Evolutionary conservation across 179 eudicot genomes (phyloP), one percentile per base, ranked within the genome.

Genomic region (Kewa caespitosa): DNA sequence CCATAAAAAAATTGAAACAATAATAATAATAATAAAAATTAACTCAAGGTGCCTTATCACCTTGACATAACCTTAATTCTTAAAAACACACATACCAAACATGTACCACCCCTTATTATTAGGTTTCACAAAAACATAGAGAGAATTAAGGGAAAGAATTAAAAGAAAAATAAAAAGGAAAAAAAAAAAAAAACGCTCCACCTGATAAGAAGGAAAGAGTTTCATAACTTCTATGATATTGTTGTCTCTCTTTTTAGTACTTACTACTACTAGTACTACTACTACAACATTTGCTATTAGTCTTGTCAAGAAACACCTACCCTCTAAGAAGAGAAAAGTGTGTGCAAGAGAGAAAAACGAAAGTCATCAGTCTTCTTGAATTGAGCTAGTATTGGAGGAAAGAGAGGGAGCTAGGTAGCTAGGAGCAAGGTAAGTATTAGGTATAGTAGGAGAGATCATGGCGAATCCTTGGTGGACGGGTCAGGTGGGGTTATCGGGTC

Each of bases 401-500:
- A n/a, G n/a, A n/a, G n/a, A n/a, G n/a, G n/a, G n/a, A n/a, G n/a
- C n/a, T n/a, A n/a, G n/a, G n/a, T n/a, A n/a, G n/a, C n/a, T n/a
- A n/a, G n/a, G n/a, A n/a, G n/a, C n/a, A n/a, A n/a, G n/a, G n/a
- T n/a, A n/a, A n/a, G n/a, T n/a, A n/a, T 25, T 38, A 18, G 1
- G 12, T 25, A 14, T 25, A 55, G 48, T 25, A 37, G n/a, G 17
- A 17, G 59, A 23, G 20, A 1, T 2, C 25, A 84, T 85, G 88
- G 84, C 88, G 42, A 85, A 85, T 83, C 88, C 85, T 42, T 85
- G 88, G 88, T 85, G 88, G 88, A 80, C 85, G 1, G 84, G 88
- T 1, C 85, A 74, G 70, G 78, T 78, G 23, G 85, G 84, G 62
- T 78, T 82, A 33, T 79, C 65, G 18, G 83, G 83, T 14, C 37